Percentiles rank a stretch among this genome's conserved stretches.
Evolutionary conservation across 345 rosid species (phyloP).

Genomic region (Syzygium grande): DNA sequence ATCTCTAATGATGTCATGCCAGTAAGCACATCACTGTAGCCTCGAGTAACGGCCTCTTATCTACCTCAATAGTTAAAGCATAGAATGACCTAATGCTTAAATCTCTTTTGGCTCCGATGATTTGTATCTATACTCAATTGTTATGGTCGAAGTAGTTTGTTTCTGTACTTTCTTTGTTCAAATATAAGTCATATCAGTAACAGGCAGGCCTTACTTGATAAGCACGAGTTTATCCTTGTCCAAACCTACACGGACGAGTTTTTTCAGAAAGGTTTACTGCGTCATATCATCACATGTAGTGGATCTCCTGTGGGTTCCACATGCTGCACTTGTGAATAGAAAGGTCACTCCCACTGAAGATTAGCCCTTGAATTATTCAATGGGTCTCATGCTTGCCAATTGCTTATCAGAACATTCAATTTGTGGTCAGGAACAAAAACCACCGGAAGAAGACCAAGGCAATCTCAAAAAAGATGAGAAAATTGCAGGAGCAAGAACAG

Average conservation of each 20-base stretch:
- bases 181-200: not conserved
- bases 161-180: not conserved
- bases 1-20: not conserved
- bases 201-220: not conserved
- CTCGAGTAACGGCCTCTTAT: not conserved
- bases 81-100: not conserved
- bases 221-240: not conserved
- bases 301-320: no score
- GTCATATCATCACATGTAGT: no score
- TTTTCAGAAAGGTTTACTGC: no score
- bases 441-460: constrained; percentile 37
- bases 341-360: not conserved
- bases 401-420: not conserved
- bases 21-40: not conserved
- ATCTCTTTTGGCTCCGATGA: not conserved
- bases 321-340: not conserved
- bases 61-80: not conserved
- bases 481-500: constrained; percentile 61
- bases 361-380: not conserved
- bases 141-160: not conserved
- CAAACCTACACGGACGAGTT: not conserved
- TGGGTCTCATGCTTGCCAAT: not conserved
- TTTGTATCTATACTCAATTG: not conserved
- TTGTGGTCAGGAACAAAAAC: constrained; percentile 24
- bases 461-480: constrained; percentile 61